Percentiles rank a stretch among this genome's conserved stretches.
Evolutionary conservation across 768 basidiomycete genomes (phyloP).

Genomic region (Hydnum rufescens): DNA sequence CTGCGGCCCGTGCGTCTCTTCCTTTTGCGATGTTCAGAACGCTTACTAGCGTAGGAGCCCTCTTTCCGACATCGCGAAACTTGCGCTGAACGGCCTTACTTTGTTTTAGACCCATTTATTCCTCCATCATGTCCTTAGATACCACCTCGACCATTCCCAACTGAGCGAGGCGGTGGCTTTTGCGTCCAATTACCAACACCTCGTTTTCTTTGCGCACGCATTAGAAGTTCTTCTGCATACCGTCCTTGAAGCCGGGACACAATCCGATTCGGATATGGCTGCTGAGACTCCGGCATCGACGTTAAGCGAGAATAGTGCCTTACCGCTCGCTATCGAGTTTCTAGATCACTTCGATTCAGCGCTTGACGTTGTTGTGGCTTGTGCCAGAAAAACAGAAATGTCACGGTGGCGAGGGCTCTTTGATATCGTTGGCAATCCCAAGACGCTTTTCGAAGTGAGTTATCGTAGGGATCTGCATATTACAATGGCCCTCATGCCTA

Average conservation of each 20-base stretch:
- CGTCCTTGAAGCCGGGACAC: constrained; percentile 56
- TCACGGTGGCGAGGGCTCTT: constrained; percentile 80
- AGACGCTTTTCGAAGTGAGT: constrained; percentile 74
- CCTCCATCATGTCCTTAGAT: constrained; percentile 73
- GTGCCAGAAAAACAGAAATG: constrained; percentile 91
- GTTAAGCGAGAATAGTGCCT: constrained; percentile 14
- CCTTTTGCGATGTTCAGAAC: constrained; percentile 86
- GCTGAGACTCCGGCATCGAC: constrained; percentile 13
- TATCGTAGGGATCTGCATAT: neutral
- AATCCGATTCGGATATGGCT: constrained; percentile 22
- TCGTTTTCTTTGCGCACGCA: constrained; percentile 86
- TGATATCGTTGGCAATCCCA: constrained; percentile 75
- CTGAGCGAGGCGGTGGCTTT: constrained; percentile 55
- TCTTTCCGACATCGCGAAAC: constrained; percentile 1
- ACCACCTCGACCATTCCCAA: constrained; percentile 43
- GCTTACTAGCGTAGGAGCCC: constrained; percentile 61
- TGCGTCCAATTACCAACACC: constrained; percentile 65
- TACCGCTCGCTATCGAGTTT: constrained; percentile 66
- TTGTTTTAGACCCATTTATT: constrained; percentile 79
- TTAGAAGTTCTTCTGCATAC: constrained; percentile 88
- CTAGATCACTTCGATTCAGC: constrained; percentile 85
- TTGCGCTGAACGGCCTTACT: neutral
- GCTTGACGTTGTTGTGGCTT: constrained; percentile 85
- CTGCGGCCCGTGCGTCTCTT: constrained; percentile 48
- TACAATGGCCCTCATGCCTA: neutral